phyloP scores from a whole-genome alignment of 352 stramenopile species.

The Pythium plurisporium region DNA sequence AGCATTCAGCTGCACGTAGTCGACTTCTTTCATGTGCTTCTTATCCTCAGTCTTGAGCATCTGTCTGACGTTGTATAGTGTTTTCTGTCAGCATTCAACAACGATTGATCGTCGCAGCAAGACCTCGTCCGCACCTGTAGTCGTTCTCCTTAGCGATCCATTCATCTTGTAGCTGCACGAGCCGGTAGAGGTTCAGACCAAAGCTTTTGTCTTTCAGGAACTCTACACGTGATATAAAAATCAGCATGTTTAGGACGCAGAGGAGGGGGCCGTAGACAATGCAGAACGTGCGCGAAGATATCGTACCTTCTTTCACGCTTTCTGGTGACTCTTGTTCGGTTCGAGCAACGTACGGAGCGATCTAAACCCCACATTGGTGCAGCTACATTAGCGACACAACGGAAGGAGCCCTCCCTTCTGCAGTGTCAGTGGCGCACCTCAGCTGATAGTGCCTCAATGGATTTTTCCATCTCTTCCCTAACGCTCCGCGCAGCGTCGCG shows the following conservation, averaged over 20 bases:
- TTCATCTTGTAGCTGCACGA: conserved; percentile 60
- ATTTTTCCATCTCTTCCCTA: conserved; percentile 55
- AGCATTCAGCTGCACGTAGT: conserved; percentile 66
- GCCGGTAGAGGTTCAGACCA: conserved; percentile 38
- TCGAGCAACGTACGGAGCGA: conserved; percentile 36
- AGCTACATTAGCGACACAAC: too few species aligned
- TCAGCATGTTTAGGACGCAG: not conserved
- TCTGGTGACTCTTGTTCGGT: conserved; percentile 34
- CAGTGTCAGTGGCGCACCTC: conserved; percentile 25
- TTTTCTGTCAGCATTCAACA: too few species aligned
- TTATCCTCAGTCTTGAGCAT: conserved; percentile 90
- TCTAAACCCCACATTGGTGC: conserved; percentile 22
- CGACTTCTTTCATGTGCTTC: conserved; percentile 72
- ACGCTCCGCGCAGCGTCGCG: conserved; percentile 54
- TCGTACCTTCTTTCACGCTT: conserved; percentile 52
- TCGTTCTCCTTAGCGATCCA: conserved; percentile 86
- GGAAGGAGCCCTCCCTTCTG: too few species aligned
- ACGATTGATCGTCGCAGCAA: too few species aligned
- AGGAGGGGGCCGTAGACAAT: too few species aligned
- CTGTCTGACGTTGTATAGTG: conserved; percentile 47
- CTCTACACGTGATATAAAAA: conserved; percentile 22
- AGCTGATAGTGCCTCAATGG: conserved; percentile 27
- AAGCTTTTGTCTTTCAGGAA: conserved; percentile 56
- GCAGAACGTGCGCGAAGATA: too few species aligned
- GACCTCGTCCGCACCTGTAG: too few species aligned